phyloP scores from a whole-genome alignment of 768 basidiomycete species.

The Boletus vermiculosoides region DNA sequence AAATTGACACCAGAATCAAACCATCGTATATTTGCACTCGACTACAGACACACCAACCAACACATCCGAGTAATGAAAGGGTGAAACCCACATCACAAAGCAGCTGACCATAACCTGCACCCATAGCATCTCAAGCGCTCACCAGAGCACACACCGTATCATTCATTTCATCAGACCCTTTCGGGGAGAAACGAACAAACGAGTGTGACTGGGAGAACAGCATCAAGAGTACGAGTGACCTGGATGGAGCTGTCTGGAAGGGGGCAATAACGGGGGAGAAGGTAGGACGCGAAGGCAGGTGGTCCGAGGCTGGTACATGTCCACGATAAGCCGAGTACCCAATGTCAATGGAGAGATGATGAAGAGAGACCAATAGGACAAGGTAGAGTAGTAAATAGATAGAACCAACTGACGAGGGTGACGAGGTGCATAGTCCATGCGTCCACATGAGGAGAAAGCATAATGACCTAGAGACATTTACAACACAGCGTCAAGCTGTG shows the following conservation, averaged over 20 bases:
- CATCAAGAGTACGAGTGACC: slow-evolving; percentile 18
- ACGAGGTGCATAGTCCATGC: slow-evolving; percentile 19
- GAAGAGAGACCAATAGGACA: slow-evolving; percentile 22
- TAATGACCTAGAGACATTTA: slow-evolving; percentile 8
- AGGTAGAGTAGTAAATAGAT: slow-evolving; percentile 30
- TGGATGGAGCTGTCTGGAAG: slow-evolving; percentile 3
- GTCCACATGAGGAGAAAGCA: slow-evolving; percentile 16
- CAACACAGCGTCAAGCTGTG: slow-evolving; percentile 6
- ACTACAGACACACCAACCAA: slow-evolving; percentile 16
- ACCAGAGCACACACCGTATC: slow-evolving; percentile 34
- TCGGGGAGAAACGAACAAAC: slow-evolving; percentile 43
- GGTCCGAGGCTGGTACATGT: slow-evolving; percentile 1
- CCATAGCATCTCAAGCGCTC: slow-evolving; percentile 41
- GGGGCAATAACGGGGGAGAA: neutral
- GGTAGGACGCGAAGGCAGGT: neutral
- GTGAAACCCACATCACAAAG: slow-evolving; percentile 1
- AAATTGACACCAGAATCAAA: slow-evolving; percentile 11
- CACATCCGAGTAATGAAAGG: neutral
- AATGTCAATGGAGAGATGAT: slow-evolving; percentile 10
- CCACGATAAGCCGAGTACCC: neutral
- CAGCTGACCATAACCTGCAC: slow-evolving; percentile 1
- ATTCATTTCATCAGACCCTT: slow-evolving; percentile 46
- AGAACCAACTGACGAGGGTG: slow-evolving; percentile 15
- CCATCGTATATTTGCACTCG: slow-evolving; percentile 8
- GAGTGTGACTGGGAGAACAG: slow-evolving; percentile 21